Base-by-base conservation (phyloP, 164 flowering plant species). In the Kalanchoe fedtschenkoi region DNA sequence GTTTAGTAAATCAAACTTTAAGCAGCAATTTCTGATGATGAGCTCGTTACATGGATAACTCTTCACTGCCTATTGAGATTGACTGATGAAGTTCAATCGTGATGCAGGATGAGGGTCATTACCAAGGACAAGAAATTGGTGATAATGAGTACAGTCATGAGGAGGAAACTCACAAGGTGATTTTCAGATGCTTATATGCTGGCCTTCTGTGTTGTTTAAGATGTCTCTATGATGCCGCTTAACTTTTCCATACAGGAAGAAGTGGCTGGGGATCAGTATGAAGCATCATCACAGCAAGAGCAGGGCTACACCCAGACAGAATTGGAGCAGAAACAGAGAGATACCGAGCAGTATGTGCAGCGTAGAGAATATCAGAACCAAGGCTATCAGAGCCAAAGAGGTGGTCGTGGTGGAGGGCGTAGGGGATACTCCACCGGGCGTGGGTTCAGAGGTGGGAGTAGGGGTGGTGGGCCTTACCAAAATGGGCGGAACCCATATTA, bases 351-450 rank as follows among this genome's bases (percentile, higher is more conserved):
- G 1, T 76, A 79, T 68, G 83, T 79, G 30, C 88, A 81, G 22
- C 83, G 81, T 30, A 51, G 56, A 51, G 63, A 78, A 32, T 38
- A 51, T 60, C 80, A 74, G 1, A 78, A 86, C 54, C 75, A 84
- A 63, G 13, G 60, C 37, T 77, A 78, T 63, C 84, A 68, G 57
- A 86, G 80, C 75, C 82, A 76, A 55, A 75, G 97, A 78, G 87
- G 87, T 38, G 85, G 86, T 42, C 80, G 84, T 26, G 76, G 83
- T 70, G 78, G 85, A 26, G 81, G 88, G 2, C 75, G 88, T 43
- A 69, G 83, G 60, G 84, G 81, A 63, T 81, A 80, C 64, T 54
- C 77, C 35, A 83, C 80, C 68, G 89, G 91, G 15, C 89, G 90
- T 62, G 93, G 93, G 19, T 83, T 83, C 19, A 78, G 91, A 41